A percentile compares a stretch with the other conserved stretches of the same genome.
phyloP scores from a whole-genome alignment of 2,329 filamentous ascomycete species.

The Fusarium incarnatum region DNA sequence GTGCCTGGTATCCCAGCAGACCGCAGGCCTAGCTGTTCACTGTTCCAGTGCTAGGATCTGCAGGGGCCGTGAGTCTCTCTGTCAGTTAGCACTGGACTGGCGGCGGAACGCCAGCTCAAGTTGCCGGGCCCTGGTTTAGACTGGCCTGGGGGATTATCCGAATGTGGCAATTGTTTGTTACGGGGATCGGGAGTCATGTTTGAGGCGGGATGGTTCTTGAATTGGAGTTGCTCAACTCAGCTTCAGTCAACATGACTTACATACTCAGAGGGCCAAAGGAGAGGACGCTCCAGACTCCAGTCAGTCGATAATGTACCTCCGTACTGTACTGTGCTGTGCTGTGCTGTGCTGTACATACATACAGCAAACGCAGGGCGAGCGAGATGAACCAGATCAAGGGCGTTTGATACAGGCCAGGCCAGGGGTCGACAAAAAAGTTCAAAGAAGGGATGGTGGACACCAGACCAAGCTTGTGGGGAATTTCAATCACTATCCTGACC shows the following conservation, averaged over 20 bases:
- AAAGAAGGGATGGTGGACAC: conserved; percentile 37
- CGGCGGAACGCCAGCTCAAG: conserved; percentile 30
- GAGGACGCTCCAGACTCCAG: neutral
- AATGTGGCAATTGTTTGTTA: conserved; percentile 35
- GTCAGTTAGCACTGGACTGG: conserved; percentile 31
- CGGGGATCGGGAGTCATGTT: conserved; percentile 13
- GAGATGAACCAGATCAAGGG: conserved; percentile 43
- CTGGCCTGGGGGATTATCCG: conserved; percentile 4
- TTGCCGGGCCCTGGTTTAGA: conserved; percentile 28
- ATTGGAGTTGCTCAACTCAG: neutral
- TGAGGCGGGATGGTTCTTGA: conserved; percentile 20
- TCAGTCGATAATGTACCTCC: neutral
- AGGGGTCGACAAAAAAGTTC: conserved; percentile 28
- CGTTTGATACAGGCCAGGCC: conserved; percentile 40
- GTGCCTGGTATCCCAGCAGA: conserved; percentile 20
- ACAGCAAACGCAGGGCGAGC: conserved; percentile 36
- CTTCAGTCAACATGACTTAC: conserved; percentile 7
- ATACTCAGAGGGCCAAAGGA: conserved; percentile 9
- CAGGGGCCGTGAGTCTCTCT: conserved; percentile 45
- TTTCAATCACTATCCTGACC: conserved; percentile 34
- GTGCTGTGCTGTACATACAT: conserved; percentile 1
- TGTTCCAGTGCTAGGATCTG: conserved; percentile 42
- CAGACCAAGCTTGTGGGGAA: conserved; percentile 39
- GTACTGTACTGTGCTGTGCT: conserved; percentile 2
- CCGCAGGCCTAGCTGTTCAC: conserved; percentile 18